phyloP scores from a whole-genome alignment of 129 eudicot species.

The Helianthus annuus region HanXRQr2.0-SUNRISE NC_035449.2:158612061-158612560 shows the following conservation, averaged over 20 bases:
- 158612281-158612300: slow-evolving; percentile 1
- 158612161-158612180: slow-evolving; percentile 1
- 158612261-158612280: background rate
- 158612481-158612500: slow-evolving; percentile 47
- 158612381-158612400: slow-evolving; percentile 46
- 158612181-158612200: background rate
- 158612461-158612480: slow-evolving; percentile 71
- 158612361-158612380: slow-evolving; percentile 13
- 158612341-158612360: background rate
- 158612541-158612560: slow-evolving; percentile 32
- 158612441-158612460: slow-evolving; percentile 58
- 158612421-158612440: slow-evolving; percentile 66
- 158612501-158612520: slow-evolving; percentile 57
- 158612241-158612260: slow-evolving; percentile 3
- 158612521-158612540: slow-evolving; percentile 75
- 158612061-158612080: too few relatives aligned
- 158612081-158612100: background rate
- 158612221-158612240: background rate
- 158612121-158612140: slow-evolving; percentile 2
- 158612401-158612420: slow-evolving; percentile 48
- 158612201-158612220: slow-evolving; percentile 8
- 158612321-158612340: background rate
- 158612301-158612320: background rate
- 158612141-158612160: background rate
- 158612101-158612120: background rate